These are phyloP conservation scores for Rosa multiflora DNA, from an alignment of 306 rosid genomes.

Conservation along the genomic window DNA sequence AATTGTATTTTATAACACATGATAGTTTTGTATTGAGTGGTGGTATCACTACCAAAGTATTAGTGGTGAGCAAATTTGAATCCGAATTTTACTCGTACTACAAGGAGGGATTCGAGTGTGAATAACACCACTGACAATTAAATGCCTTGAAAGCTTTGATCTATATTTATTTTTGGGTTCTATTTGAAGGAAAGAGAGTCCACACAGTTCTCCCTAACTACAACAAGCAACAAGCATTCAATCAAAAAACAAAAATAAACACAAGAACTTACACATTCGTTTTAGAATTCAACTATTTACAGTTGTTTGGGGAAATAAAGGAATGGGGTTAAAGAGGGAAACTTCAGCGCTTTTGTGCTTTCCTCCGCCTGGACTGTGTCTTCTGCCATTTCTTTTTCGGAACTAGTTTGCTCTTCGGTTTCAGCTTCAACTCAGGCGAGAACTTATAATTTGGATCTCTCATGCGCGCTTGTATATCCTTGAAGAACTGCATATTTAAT, in stretches of 20 bases:
- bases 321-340: not conserved
- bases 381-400: slow-evolving; percentile 79
- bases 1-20: too few relatives aligned
- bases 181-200: not conserved
- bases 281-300: not conserved
- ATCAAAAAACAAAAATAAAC: not conserved
- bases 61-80: too few relatives aligned
- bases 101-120: too few relatives aligned
- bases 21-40: too few relatives aligned
- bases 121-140: too few relatives aligned
- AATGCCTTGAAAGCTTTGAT: not conserved
- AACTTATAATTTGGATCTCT: slow-evolving; percentile 80
- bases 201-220: not conserved
- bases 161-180: not conserved
- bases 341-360: slow-evolving; percentile 57
- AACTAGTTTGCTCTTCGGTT: slow-evolving; percentile 77
- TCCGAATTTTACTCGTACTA: too few relatives aligned
- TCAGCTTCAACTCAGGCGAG: slow-evolving; percentile 72
- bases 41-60: too few relatives aligned
- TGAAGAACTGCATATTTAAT: slow-evolving; percentile 68
- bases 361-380: slow-evolving; percentile 67
- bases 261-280: not conserved
- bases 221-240: not conserved
- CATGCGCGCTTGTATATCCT: slow-evolving; percentile 81
- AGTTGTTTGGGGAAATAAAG: not conserved